A percentile compares a stretch with the other conserved stretches of the same genome.
Evolutionary conservation across 176 grass and related monocot species (phyloP).

Genomic region (Puccinellia tenuiflora): DNA sequence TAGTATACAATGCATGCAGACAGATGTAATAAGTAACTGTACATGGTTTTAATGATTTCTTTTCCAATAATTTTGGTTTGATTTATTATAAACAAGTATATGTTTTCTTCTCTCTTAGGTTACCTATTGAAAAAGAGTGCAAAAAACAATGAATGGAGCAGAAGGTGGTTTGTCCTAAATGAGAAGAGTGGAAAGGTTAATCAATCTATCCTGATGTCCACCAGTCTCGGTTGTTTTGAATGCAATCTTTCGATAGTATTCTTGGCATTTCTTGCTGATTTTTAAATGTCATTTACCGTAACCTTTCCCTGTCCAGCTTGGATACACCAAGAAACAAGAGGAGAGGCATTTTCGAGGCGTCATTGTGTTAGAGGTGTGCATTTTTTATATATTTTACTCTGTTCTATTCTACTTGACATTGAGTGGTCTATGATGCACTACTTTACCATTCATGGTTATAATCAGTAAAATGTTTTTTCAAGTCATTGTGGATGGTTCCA

Average conservation of each 20-base stretch:
- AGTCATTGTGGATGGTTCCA: neutral
- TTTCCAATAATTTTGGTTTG: slow-evolving; percentile 4
- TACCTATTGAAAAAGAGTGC: slow-evolving; percentile 89
- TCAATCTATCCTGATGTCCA: slow-evolving; percentile 19
- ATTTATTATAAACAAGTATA: neutral
- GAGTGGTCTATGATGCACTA: neutral
- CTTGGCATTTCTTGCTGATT: neutral
- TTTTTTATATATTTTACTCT: neutral
- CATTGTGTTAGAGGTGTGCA: slow-evolving; percentile 70
- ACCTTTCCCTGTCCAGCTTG: slow-evolving; percentile 52
- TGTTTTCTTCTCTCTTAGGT: slow-evolving; percentile 40
- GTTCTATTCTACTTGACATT: neutral
- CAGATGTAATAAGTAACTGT: neutral
- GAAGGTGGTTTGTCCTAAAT: slow-evolving; percentile 90
- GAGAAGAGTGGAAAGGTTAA: slow-evolving; percentile 94
- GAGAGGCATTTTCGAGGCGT: slow-evolving; percentile 89
- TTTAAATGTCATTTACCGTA: slow-evolving; percentile 25
- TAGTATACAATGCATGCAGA: neutral
- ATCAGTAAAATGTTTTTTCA: neutral
- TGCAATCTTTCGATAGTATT: slow-evolving; percentile 11
- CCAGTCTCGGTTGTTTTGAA: slow-evolving; percentile 1
- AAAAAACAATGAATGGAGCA: slow-evolving; percentile 95
- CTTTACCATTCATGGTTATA: neutral
- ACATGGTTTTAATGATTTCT: neutral
- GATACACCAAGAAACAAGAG: slow-evolving; percentile 97